Evolutionary conservation across 371 early-diverging fungal species (phyloP).

Genomic region (Saksenaea vasiformis): DNA sequence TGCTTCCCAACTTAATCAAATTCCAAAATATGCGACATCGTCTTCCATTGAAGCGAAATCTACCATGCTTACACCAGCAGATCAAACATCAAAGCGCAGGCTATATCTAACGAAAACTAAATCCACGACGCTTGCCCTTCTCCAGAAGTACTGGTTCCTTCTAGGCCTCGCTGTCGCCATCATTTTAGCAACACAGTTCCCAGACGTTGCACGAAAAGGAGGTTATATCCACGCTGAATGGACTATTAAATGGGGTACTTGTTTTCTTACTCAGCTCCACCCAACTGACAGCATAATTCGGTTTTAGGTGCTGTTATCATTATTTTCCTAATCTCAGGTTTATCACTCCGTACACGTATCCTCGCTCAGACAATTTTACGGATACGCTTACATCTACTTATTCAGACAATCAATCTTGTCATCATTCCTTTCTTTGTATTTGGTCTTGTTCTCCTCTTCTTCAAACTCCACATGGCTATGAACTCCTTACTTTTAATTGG

Average conservation of each 20-base stretch:
- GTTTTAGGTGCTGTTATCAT: slow-evolving; percentile 50
- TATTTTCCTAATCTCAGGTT: slow-evolving; percentile 69
- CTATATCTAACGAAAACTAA: slow-evolving; percentile 9
- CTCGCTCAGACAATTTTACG: slow-evolving; percentile 56
- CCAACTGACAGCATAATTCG: slow-evolving; percentile 1
- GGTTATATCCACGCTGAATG: slow-evolving; percentile 64
- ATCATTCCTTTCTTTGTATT: slow-evolving; percentile 62
- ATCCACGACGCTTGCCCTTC: background rate
- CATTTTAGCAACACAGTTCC: slow-evolving; percentile 56
- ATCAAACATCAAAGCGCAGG: background rate
- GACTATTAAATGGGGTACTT: slow-evolving; percentile 60
- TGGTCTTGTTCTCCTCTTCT: slow-evolving; percentile 54
- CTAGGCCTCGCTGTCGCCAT: slow-evolving; percentile 61
- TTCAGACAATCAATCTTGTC: slow-evolving; percentile 60
- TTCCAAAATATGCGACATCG: background rate
- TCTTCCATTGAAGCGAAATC: background rate
- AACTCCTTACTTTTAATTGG: slow-evolving; percentile 59
- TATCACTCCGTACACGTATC: slow-evolving; percentile 61
- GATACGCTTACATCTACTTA: slow-evolving; percentile 58
- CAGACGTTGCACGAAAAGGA: slow-evolving; percentile 55
- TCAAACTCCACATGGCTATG: slow-evolving; percentile 40
- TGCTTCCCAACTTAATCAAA: background rate
- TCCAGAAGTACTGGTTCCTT: slow-evolving; percentile 51
- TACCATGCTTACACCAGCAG: background rate
- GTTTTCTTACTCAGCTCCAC: background rate